Evolutionary conservation across 495 filamentous ascomycete species (phyloP).

Genomic region (Penicillium atrosanguineum): DNA sequence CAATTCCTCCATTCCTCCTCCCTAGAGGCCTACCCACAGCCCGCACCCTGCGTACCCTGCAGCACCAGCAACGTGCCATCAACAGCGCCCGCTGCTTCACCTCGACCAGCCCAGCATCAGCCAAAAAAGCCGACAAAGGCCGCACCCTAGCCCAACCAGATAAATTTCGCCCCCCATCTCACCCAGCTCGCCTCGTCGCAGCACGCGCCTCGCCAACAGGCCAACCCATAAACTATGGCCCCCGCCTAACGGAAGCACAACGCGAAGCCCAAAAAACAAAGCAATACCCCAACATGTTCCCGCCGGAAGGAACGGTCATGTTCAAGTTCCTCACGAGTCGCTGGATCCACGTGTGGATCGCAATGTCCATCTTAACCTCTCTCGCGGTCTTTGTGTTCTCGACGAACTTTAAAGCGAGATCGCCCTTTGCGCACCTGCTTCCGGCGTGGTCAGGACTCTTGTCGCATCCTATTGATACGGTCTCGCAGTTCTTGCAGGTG

Average conservation of each 20-base stretch:
- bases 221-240: conserved; percentile 62
- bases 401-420: conserved; percentile 66
- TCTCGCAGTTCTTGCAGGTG: conserved; percentile 58
- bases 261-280: conserved; percentile 56
- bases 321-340: conserved; percentile 71
- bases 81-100: conserved; percentile 19
- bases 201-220: conserved; percentile 27
- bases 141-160: conserved; percentile 73
- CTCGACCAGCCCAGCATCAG: conserved; percentile 18
- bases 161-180: conserved; percentile 83
- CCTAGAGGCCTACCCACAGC: conserved; percentile 38
- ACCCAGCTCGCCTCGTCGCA: conserved; percentile 58
- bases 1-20: conserved; percentile 43
- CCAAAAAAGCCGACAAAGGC: conserved; percentile 40
- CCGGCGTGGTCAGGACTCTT: conserved; percentile 60
- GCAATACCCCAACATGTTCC: conserved; percentile 80
- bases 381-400: conserved; percentile 67
- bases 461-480: conserved; percentile 60
- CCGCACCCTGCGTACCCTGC: conserved; percentile 24
- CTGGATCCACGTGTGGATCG: conserved; percentile 74
- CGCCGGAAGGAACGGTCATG: conserved; percentile 69
- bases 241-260: conserved; percentile 56
- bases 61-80: conserved; percentile 8
- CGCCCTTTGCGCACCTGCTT: conserved; percentile 69
- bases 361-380: conserved; percentile 63